A percentile compares a stretch with the other conserved stretches of the same genome.
These are phyloP conservation scores for Filosporella fistucella DNA, from an alignment of 495 filamentous ascomycete species.

Conservation along the genomic window DNA sequence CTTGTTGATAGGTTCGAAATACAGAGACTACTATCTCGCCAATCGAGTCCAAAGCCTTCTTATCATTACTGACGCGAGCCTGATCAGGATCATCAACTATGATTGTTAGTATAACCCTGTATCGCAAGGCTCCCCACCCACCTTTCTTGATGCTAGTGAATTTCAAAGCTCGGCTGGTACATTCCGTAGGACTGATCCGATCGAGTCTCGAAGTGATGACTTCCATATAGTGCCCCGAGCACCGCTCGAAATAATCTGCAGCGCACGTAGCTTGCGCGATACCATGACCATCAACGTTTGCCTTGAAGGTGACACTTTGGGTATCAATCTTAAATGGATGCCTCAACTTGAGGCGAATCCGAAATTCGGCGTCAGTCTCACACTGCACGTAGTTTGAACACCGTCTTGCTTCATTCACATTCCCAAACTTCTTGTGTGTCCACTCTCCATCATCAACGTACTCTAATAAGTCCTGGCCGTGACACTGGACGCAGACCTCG, in stretches of 20 bases:
- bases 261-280: background rate
- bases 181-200: background rate
- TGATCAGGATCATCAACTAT: conserved; percentile 27
- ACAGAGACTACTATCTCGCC: conserved; percentile 26
- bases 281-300: conserved; percentile 7
- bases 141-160: conserved; percentile 26
- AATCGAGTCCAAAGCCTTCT: conserved; percentile 15
- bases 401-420: background rate
- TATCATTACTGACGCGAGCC: conserved; percentile 24
- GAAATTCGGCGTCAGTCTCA: conserved; percentile 24
- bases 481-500: conserved; percentile 23
- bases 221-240: background rate
- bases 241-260: background rate
- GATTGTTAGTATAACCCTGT: background rate
- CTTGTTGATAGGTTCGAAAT: background rate
- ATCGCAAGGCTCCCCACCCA: conserved; percentile 5
- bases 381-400: conserved; percentile 30
- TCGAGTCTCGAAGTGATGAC: background rate
- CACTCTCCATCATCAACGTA: conserved; percentile 26
- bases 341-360: conserved; percentile 8
- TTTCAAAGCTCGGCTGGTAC: conserved; percentile 9
- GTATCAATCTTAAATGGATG: conserved; percentile 2
- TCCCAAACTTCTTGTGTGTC: background rate
- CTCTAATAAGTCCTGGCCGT: conserved; percentile 23
- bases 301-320: conserved; percentile 5